These are phyloP conservation scores for Auricularia cornea DNA, from an alignment of 768 basidiomycete species.

Conservation along the genomic window DNA sequence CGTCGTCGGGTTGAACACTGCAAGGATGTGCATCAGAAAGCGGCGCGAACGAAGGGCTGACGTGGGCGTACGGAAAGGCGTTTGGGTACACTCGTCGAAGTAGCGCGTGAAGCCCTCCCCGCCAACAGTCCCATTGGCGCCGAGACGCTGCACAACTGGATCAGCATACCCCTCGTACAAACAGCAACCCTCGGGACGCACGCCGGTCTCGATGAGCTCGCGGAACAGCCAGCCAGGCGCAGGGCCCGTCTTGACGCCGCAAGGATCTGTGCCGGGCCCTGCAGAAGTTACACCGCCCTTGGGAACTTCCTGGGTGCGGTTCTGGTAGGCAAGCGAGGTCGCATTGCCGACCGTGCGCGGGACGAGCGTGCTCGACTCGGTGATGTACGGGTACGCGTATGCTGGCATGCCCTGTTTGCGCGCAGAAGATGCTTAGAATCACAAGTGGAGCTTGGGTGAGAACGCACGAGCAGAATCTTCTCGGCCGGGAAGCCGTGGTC, in stretches of 20 bases:
- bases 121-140: background rate
- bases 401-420: background rate
- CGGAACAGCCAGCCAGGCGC: background rate
- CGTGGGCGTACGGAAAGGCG: background rate
- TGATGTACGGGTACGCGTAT: background rate
- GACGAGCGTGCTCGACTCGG: background rate
- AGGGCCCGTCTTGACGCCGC: background rate
- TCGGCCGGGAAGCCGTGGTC: background rate
- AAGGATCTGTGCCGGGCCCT: background rate
- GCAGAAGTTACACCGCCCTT: background rate
- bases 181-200: too few species aligned
- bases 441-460: too few species aligned
- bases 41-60: background rate
- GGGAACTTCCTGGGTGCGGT: background rate
- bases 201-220: background rate
- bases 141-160: background rate
- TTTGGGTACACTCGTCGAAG: background rate
- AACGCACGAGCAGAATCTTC: background rate
- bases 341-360: background rate
- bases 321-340: background rate
- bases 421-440: too few species aligned
- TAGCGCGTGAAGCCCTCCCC: background rate
- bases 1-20: background rate
- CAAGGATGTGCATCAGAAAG: background rate
- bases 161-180: too few species aligned